Evolutionary conservation across 148 eudicot genomes (phyloP), one percentile per base, ranked within the genome.

Genomic region (Rhododendron vialii): DNA sequence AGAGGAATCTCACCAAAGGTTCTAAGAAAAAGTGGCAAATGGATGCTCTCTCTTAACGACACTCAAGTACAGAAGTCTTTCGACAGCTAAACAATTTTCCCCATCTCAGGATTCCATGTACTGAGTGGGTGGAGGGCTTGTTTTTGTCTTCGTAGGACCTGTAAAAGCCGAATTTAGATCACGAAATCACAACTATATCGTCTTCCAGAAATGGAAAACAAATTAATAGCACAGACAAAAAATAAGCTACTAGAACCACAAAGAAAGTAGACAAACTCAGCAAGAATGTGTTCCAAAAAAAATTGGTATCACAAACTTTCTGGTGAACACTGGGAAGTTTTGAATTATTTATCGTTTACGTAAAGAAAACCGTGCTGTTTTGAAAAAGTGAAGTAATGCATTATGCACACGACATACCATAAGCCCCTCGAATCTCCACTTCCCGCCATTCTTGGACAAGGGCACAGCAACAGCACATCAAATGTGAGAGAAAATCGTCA

Each of bases 371-470:
- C 4, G 6, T 22, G 22, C n/a, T 5, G 69, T 51, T 74, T 53
- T 41, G 43, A 84, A n/a, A 28, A 73, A 73, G 4, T 43, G 5
- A 69, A 43, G 14, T 4, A 6, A 53, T 50, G 88, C 41, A 59
- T 14, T 79, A 67, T 13, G 57, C 67, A 51, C 55, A 24, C 22
- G 28, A 43, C 86, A n/a, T 93, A 97, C 99, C 96, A 87, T 93
- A 87, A 84, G 85, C 88, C 71, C 94, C 94, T 20, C 98, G 98
- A 53, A 91, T 92, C 88, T 97, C 95, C 59, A 97, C 93, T 92
- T 97, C 99, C 80, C 99, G 93, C 93, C 90, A 91, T 90, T 95
- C 99, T 94, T 97, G 99, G 73, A 97, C 99, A 91, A 95, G 98
- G 84, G 99, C 98, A 88, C 99, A 97, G 84, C 99, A 97, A 84